These are phyloP conservation scores for Penicillium sp. DNA, from an alignment of 2,329 filamentous ascomycete genomes.

Conservation along the genomic window DNA sequence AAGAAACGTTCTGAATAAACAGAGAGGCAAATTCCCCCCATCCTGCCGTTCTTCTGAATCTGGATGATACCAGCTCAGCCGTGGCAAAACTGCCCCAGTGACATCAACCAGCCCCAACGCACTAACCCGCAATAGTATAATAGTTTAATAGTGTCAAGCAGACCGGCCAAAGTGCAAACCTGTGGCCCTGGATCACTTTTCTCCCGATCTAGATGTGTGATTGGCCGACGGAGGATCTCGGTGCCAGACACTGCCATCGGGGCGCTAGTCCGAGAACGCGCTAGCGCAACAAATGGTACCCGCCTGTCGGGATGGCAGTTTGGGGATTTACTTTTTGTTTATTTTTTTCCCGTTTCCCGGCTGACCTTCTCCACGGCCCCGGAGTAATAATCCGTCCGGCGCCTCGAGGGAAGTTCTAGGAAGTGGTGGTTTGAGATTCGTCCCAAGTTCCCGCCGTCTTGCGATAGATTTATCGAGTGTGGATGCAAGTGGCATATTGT, in stretches of 20 bases:
- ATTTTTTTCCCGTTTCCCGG: background rate
- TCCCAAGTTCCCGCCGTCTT: background rate
- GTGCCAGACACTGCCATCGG: background rate
- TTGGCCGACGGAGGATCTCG: constrained; percentile 2
- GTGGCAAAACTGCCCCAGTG: background rate
- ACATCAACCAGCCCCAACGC: background rate
- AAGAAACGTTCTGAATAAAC: background rate
- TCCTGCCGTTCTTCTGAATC: too few relatives aligned
- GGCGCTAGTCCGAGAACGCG: background rate
- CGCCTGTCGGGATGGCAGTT: background rate
- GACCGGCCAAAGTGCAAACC: background rate
- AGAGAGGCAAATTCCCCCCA: background rate
- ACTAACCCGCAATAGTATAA: background rate
- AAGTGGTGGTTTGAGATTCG: background rate
- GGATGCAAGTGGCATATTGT: background rate
- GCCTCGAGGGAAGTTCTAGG: too few relatives aligned
- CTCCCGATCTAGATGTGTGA: background rate
- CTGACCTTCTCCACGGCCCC: background rate
- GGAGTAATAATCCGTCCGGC: background rate
- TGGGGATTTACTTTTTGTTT: background rate
- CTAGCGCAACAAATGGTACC: background rate
- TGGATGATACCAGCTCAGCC: background rate
- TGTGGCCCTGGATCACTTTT: background rate
- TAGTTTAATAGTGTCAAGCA: background rate
- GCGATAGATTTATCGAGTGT: background rate